phyloP scores from a whole-genome alignment of 2,329 filamentous ascomycete genomes.

The Dothidotthia symphoricarpi region DNA sequence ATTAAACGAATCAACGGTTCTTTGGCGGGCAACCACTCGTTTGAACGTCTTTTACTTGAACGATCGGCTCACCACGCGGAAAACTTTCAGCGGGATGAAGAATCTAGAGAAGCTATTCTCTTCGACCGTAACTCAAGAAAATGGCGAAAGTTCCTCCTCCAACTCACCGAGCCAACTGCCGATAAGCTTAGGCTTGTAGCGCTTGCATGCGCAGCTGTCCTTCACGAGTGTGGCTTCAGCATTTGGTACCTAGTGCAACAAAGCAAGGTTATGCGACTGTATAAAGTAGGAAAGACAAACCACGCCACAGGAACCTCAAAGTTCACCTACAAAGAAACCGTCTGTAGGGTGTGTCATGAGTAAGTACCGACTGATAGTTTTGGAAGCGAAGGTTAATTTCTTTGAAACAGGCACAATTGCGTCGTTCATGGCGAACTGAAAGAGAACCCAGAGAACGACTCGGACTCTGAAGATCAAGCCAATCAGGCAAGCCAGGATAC shows the following conservation, averaged over 20 bases:
- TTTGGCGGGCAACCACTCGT: conserved; percentile 3
- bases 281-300: conserved; percentile 6
- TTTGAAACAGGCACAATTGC: conserved; percentile 35
- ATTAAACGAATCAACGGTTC: conserved; percentile 14
- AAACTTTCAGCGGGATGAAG: conserved; percentile 10
- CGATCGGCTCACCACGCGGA: conserved; percentile 27
- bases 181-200: conserved; percentile 33
- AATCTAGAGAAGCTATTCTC: conserved; percentile 3
- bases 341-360: conserved; percentile 36
- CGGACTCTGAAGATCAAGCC: conserved; percentile 6
- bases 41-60: conserved; percentile 16
- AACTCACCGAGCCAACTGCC: conserved; percentile 25
- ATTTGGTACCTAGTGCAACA: conserved; percentile 45
- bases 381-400: conserved; percentile 1
- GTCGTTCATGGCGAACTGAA: conserved; percentile 44
- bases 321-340: conserved; percentile 19
- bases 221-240: conserved; percentile 36
- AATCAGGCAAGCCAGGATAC: conserved; percentile 1
- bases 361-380: conserved; percentile 12
- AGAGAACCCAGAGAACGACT: conserved; percentile 22
- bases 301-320: conserved; percentile 1
- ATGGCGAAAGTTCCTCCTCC: conserved; percentile 34
- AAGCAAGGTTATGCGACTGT: conserved; percentile 15
- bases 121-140: conserved; percentile 29
- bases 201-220: conserved; percentile 40